Evolutionary conservation across 1,284 basidiomycete genomes (phyloP), one percentile per base, ranked within the genome.

Genomic region (Trichosporon sp.): DNA sequence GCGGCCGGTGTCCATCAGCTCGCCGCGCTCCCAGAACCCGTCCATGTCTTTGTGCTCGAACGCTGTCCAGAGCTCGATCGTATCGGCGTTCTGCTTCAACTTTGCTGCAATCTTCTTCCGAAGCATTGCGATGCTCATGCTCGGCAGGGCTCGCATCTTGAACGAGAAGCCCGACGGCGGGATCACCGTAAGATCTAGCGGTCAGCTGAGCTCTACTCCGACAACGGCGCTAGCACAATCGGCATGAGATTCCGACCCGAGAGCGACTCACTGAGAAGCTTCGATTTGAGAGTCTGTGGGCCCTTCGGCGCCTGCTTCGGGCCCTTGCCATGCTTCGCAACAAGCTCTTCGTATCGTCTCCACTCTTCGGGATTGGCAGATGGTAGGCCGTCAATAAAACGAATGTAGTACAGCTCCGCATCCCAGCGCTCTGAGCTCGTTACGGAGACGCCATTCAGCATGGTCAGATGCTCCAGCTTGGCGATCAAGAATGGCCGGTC

Each of bases 331-430:
- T 77, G 65, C 32, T 64, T 59, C 56, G 44, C 54, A 2, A 64
- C 64, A 10, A 77, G 62, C 36, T 73, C 73, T 4, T 67, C 67
- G 29, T 73, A 76, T 23, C 73, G 60, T 0, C 71, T 71, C 74
- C 74, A 76, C 4, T 59, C 16, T 3, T 19, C 46, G 6, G 62
- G 37, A 11, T 62, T 58, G 3, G 58, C 27, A 8, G 10, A 54
- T 1, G 63, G 16, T 3, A 65, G 52, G 21, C 81, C 66, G 88
- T 81, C 71, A 82, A 83, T 34, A 27, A 62, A 63, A n/a, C 87
- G 87, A 60, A 95, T 81, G 78, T 94, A 95, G 74, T 89, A 91
- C 44, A 92, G 78, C 79, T 97, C 94, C 58, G 89, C 87, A 72
- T 97, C 95, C n/a, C 80, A 83, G 36, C 95, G 84, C 75, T 95